These are phyloP conservation scores for Quillaja saponaria DNA, from an alignment of 306 rosid species.

Conservation along the genomic window DNA sequence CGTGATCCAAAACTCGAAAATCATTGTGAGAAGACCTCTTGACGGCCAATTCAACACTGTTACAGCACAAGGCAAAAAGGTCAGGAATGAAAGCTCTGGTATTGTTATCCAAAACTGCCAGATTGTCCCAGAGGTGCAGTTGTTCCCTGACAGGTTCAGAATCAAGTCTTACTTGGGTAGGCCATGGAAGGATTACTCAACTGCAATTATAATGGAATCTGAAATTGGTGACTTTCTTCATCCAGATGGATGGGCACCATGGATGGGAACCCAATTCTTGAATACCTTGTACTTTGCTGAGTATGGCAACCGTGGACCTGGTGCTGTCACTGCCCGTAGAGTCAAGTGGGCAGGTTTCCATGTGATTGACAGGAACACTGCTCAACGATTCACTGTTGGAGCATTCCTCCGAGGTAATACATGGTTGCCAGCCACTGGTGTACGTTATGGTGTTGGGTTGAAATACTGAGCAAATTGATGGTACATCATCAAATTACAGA, in stretches of 20 bases:
- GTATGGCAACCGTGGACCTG: constrained; percentile 57
- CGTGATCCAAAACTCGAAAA: constrained; percentile 54
- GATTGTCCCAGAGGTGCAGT: constrained; percentile 48
- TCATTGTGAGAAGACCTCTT: constrained; percentile 51
- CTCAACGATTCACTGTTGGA: constrained; percentile 38
- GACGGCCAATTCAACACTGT: constrained; percentile 45
- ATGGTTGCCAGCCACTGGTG: constrained; percentile 46
- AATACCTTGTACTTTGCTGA: constrained; percentile 57
- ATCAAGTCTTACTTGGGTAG: constrained; percentile 54
- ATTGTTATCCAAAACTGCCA: constrained; percentile 60
- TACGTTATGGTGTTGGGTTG: constrained; percentile 20
- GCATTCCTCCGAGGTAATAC: constrained; percentile 21
- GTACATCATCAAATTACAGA: too few species aligned
- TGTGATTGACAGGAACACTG: constrained; percentile 43
- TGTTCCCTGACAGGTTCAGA: constrained; percentile 34
- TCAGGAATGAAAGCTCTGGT: constrained; percentile 18
- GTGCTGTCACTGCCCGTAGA: constrained; percentile 40
- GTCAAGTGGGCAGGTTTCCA: constrained; percentile 59
- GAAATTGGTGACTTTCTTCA: constrained; percentile 47
- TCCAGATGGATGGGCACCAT: constrained; percentile 46
- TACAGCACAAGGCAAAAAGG: constrained; percentile 49
- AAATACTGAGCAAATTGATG: not conserved
- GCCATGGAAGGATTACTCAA: constrained; percentile 62
- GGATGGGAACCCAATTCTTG: constrained; percentile 38
- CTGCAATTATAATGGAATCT: constrained; percentile 57